These are phyloP conservation scores for Aureobasidium subglaciale DNA, from an alignment of 2,329 filamentous ascomycete genomes.

Conservation along the genomic window DNA sequence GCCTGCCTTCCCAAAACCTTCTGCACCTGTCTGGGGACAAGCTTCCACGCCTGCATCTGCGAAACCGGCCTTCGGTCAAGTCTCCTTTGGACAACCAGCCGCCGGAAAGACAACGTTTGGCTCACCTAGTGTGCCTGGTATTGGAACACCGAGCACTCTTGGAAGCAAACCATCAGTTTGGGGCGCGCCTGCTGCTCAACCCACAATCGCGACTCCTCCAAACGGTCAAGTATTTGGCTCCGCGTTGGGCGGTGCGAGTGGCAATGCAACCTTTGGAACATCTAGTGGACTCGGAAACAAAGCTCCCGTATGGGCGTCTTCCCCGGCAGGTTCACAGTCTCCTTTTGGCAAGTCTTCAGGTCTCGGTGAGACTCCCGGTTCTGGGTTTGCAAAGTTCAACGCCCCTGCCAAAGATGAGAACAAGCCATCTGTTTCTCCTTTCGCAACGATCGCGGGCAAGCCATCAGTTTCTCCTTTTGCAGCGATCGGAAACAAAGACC, in stretches of 20 bases:
- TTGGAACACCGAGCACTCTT: slow-evolving; percentile 22
- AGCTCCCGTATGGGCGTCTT: slow-evolving; percentile 18
- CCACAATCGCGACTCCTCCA: slow-evolving; percentile 10
- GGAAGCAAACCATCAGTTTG: slow-evolving; percentile 24
- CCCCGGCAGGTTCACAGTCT: slow-evolving; percentile 11
- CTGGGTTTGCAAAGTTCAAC: slow-evolving; percentile 27
- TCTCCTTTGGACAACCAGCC: slow-evolving; percentile 7
- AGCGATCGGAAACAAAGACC: not conserved
- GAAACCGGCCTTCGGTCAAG: slow-evolving; percentile 4
- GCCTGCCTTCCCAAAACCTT: slow-evolving; percentile 9
- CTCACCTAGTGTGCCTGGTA: slow-evolving; percentile 18
- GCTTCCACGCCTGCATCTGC: slow-evolving; percentile 15
- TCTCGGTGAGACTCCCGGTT: slow-evolving; percentile 17
- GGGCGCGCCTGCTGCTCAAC: slow-evolving; percentile 19
- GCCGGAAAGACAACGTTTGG: slow-evolving; percentile 1
- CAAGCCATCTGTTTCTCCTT: slow-evolving; percentile 23
- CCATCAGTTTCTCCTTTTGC: slow-evolving; percentile 21
- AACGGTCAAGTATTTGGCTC: slow-evolving; percentile 22
- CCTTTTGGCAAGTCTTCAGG: slow-evolving; percentile 23
- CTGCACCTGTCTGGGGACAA: slow-evolving; percentile 14
- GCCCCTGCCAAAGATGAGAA: slow-evolving; percentile 22
- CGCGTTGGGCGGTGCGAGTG: slow-evolving; percentile 15
- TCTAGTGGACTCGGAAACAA: slow-evolving; percentile 18
- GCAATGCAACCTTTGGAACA: slow-evolving; percentile 20
- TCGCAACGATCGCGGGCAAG: slow-evolving; percentile 15